phyloP scores from a whole-genome alignment of 805 yeast genomes.

The Blastobotrys terrestris region DNA sequence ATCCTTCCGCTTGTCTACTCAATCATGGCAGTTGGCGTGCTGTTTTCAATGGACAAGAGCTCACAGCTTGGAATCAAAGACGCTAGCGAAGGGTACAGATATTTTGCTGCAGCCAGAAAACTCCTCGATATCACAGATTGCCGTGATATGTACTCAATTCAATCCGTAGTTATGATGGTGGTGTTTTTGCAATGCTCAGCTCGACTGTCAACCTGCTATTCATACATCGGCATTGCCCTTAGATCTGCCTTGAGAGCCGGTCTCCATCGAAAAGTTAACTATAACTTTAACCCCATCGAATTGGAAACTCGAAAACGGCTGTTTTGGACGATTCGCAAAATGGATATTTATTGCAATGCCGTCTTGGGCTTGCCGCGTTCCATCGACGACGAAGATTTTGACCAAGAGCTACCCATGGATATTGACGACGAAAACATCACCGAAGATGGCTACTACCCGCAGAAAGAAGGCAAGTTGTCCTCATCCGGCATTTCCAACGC shows the following conservation, averaged over 20 bases:
- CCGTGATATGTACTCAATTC: conserved; percentile 74
- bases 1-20: conserved; percentile 78
- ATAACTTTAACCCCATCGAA: conserved; percentile 67
- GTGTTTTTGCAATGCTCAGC: conserved; percentile 86
- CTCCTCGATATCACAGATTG: conserved; percentile 80
- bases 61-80: conserved; percentile 36
- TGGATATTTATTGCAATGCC: conserved; percentile 85
- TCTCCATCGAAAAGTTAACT: conserved; percentile 63
- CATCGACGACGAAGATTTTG: conserved; percentile 70
- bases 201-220: conserved; percentile 76
- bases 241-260: conserved; percentile 81
- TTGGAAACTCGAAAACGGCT: conserved; percentile 76
- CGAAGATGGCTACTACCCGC: conserved; percentile 47
- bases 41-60: conserved; percentile 47
- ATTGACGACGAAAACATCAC: conserved; percentile 84
- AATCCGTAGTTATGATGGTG: conserved; percentile 80
- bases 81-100: conserved; percentile 60
- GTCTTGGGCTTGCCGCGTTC: conserved; percentile 81
- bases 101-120: conserved; percentile 74
- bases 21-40: conserved; percentile 83
- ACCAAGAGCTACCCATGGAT: conserved; percentile 80
- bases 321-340: conserved; percentile 84
- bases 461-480: conserved; percentile 49
- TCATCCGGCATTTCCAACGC: conserved; percentile 78
- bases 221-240: conserved; percentile 82